phyloP scores from a whole-genome alignment of 805 yeast genomes.

The Candida glaebosa region DNA sequence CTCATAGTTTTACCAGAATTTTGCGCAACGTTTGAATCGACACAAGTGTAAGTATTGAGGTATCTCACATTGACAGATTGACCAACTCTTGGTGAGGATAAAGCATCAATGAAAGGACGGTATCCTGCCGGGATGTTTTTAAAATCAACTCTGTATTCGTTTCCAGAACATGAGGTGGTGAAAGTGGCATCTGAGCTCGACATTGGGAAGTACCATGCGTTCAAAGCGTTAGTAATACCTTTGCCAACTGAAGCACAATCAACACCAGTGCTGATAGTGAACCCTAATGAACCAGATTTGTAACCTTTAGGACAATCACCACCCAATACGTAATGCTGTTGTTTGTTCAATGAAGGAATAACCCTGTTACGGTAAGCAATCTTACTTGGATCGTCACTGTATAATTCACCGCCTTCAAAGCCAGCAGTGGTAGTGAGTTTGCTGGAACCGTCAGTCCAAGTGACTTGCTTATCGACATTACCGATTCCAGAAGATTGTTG shows the following conservation, averaged over 20 bases:
- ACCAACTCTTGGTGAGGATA: conserved; percentile 3
- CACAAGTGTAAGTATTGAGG: conserved; percentile 14
- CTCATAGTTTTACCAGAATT: conserved; percentile 1
- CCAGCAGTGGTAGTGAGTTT: conserved; percentile 9
- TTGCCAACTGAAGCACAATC: conserved; percentile 20
- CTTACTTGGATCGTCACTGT: conserved; percentile 4
- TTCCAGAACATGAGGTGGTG: conserved; percentile 14
- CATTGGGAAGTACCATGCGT: conserved; percentile 19
- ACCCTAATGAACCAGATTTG: conserved; percentile 19
- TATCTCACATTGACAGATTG: not conserved
- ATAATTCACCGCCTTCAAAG: conserved; percentile 7
- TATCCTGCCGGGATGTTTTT: conserved; percentile 26
- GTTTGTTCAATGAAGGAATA: conserved; percentile 12
- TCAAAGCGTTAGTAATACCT: conserved; percentile 18
- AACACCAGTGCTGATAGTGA: conserved; percentile 9
- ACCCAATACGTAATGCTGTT: conserved; percentile 12
- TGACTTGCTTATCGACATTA: conserved; percentile 8
- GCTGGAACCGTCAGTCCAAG: conserved; percentile 13
- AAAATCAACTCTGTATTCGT: conserved; percentile 11
- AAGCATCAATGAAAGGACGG: conserved; percentile 19
- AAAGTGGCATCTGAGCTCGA: conserved; percentile 4
- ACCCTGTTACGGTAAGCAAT: conserved; percentile 5
- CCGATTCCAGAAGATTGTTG: not conserved
- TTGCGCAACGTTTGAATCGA: conserved; percentile 1
- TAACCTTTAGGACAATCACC: conserved; percentile 19